Base-by-base conservation (phyloP, 192 early-diverging fungal species). In the Dispira simplex region DNA sequence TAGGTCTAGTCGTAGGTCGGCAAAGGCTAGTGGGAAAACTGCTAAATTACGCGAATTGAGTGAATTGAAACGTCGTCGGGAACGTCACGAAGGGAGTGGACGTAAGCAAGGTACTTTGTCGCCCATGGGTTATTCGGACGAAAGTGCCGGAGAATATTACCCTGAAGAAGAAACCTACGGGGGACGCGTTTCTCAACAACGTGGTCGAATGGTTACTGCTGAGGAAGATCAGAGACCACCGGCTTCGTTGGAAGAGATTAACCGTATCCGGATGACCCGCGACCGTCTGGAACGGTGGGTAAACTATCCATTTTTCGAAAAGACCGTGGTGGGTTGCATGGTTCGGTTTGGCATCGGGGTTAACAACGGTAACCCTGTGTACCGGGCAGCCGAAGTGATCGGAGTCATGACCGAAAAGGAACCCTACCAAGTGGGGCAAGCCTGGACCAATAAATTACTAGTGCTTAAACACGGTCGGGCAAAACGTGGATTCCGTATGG, bases 231-330 rank as follows among this genome's bases (percentile, higher is more conserved):
- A 55, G 13, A 63, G 64, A 48, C 62, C 60, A 10, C 18, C 60
- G 44, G 80, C 84, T 4, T 74, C 77, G 0, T 63, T 88, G 21
- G 81, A 84, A 20, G 85, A 89, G 8, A 62, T 89, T 11, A 78
- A 81, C 46, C 62, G 70, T 8, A 79, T 89, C 21, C 74, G 77
- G 26, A 62, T 92, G 44, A 74, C 83, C 10, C 74, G 90, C 20
- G 77, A 79, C 51, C 75, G 79, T 67, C 65, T 90, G 14, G 85
- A 85, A 56, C 77, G 85, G 39, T 90, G 89, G 89, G 63, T 85
- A 39, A 81, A 85, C 71, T 68, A 73, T 27, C 82, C 84, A 9
- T 88, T 85, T 62, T 86, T 92, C 67, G 76, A 81, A 49, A 67
- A 81, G 1, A 77, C 87, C 6, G 79, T 81, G 12, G 71, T 71